Evolutionary conservation across 148 eudicot species (phyloP), one percentile per base, ranked within the genome.

Genomic region (Salicornia ramosissima): DNA sequence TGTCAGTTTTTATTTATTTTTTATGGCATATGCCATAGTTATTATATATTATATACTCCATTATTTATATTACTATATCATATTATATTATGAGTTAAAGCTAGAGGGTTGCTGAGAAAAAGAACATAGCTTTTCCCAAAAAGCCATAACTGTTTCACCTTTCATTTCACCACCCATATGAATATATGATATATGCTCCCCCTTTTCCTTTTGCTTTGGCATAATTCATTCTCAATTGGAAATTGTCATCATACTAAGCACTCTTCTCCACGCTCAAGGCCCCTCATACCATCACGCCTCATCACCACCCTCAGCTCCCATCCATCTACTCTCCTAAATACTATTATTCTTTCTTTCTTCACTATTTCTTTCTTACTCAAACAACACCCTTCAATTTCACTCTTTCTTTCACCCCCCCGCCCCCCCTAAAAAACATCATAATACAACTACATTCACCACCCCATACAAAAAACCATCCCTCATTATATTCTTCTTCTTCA

Each of bases 191-290:
- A n/a, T n/a, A n/a, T 36, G 40, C 40, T 36, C 65, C 40, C 8
- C 65, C 53, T 18, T 49, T 54, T 56, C 65, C 79, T 76, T 83
- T 77, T 60, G 68, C 84, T 80, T 80, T 76, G 67, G 50, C 67
- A 79, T 75, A 74, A 71, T 71, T 72, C 58, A 76, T 73, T 70
- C 69, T 68, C n/a, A n/a, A n/a, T n/a, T n/a, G n/a, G 77, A 66
- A 78, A 75, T 76, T 65, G 67, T 81, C 83, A 86, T 86, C 86
- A 86, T 86, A 64, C 67, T 74, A 43, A 62, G 67, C 85, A 86
- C 74, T 54, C 69, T 70, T 43, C 46, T 74, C 73, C 78, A 75
- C 78, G 78, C 78, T 40, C 59, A 68, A 57, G 80, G 80, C 61
- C 80, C 80, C 80, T 77, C 80, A 39, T 25, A 47, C 53, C 36